Conservation (phyloP, 495 filamentous ascomycete genomes). For the Penicillium goetzii region DNA sequence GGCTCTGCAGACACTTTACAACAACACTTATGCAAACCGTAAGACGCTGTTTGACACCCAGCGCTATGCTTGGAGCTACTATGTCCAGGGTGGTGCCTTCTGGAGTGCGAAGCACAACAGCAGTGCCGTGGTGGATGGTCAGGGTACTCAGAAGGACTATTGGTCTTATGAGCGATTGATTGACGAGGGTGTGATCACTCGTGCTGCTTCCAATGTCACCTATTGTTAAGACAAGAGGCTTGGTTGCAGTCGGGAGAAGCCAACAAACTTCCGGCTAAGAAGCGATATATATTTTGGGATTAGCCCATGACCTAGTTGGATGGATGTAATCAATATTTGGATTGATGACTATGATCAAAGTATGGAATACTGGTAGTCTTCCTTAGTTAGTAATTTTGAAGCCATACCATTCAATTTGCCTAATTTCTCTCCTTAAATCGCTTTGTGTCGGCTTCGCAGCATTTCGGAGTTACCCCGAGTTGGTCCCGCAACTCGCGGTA, state of each 20-base stretch:
- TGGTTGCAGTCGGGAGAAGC: too few species aligned
- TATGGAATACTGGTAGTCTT: too few species aligned
- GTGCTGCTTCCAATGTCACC: not conserved
- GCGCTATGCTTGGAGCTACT: conserved; percentile 23
- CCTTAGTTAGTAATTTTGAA: not conserved
- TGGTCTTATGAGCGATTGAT: not conserved
- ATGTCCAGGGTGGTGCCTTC: conserved; percentile 21
- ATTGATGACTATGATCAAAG: too few species aligned
- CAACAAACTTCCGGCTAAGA: not conserved
- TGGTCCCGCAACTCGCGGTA: not conserved
- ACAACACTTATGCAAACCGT: conserved; percentile 19
- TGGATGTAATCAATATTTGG: too few species aligned
- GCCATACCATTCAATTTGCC: not conserved
- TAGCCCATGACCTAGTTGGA: too few species aligned
- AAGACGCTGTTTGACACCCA: conserved; percentile 19
- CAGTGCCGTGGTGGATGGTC: conserved; percentile 20
- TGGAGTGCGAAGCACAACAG: conserved; percentile 25
- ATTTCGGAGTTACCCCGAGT: conserved; percentile 19
- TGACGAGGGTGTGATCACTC: not conserved
- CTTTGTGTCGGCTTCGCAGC: not conserved
- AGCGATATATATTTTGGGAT: too few species aligned
- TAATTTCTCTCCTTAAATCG: not conserved
- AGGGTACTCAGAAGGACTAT: conserved; percentile 7
- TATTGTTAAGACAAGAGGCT: not conserved
- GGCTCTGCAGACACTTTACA: conserved; percentile 25